Percentiles rank a stretch among this genome's conserved stretches.
These are phyloP conservation scores for Hyaloscypha finlandica DNA, from an alignment of 495 filamentous ascomycete species.

Conservation along the genomic window DNA sequence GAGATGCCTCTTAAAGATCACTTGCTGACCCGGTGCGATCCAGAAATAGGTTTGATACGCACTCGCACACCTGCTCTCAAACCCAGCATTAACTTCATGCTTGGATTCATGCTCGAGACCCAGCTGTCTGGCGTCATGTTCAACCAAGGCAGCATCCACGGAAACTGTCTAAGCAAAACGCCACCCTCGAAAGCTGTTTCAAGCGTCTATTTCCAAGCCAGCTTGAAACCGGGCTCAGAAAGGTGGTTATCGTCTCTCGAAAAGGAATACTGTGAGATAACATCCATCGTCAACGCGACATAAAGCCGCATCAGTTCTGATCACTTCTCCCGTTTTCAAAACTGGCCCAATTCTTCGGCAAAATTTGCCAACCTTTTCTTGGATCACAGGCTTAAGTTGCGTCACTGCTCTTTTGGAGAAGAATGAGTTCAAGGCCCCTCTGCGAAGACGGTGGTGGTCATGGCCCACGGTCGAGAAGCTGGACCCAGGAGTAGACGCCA, in stretches of 20 bases:
- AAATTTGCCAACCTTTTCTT: slow-evolving; percentile 41
- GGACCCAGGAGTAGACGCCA: slow-evolving; percentile 23
- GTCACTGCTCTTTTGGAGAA: slow-evolving; percentile 50
- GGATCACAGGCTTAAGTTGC: slow-evolving; percentile 46
- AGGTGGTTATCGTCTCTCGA: background rate
- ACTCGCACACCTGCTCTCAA: background rate
- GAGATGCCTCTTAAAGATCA: slow-evolving; percentile 4
- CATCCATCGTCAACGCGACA: slow-evolving; percentile 19
- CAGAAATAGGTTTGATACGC: background rate
- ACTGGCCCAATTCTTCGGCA: background rate
- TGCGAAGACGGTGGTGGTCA: slow-evolving; percentile 44
- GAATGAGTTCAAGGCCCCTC: slow-evolving; percentile 45
- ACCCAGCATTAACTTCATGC: background rate
- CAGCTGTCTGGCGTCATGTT: background rate
- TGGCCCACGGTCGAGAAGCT: slow-evolving; percentile 50
- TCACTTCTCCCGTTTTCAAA: background rate
- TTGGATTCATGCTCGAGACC: background rate
- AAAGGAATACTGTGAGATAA: slow-evolving; percentile 1
- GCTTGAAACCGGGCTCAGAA: slow-evolving; percentile 14
- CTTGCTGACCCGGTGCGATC: background rate
- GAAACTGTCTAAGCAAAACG: slow-evolving; percentile 15
- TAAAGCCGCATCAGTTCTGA: background rate
- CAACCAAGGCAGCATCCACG: background rate
- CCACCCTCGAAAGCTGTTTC: background rate
- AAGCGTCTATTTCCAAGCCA: slow-evolving; percentile 12